These are phyloP conservation scores for Exophiala spinifera DNA, from an alignment of 2,329 filamentous ascomycete genomes.

Conservation along the genomic window DNA sequence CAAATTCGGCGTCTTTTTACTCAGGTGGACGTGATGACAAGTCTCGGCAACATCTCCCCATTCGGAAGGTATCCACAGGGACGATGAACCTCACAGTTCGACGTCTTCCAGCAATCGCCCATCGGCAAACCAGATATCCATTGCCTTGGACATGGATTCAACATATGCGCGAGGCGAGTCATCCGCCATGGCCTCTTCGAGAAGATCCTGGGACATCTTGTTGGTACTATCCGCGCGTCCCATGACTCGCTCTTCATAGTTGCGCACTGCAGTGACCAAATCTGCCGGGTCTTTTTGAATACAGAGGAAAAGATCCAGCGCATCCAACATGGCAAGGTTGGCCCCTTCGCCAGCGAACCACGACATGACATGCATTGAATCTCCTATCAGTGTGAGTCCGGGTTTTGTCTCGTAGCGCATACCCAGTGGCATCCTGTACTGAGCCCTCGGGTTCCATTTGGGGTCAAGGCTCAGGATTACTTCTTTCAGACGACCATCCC, in stretches of 20 bases:
- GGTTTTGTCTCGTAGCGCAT: not conserved
- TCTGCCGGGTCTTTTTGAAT: not conserved
- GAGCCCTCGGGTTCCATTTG: not conserved
- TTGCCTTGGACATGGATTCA: slow-evolving; percentile 5
- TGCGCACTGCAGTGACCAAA: not conserved
- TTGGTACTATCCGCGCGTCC: slow-evolving; percentile 1
- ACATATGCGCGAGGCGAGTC: slow-evolving; percentile 1
- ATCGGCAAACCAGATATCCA: slow-evolving; percentile 4
- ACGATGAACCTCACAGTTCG: too few relatives aligned
- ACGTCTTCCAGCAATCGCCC: slow-evolving; percentile 1
- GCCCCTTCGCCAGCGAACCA: slow-evolving; percentile 3
- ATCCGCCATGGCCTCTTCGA: slow-evolving; percentile 3
- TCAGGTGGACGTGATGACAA: too few relatives aligned
- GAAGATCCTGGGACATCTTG: slow-evolving; percentile 6
- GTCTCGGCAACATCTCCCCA: too few relatives aligned
- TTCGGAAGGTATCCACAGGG: too few relatives aligned
- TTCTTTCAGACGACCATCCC: slow-evolving; percentile 1
- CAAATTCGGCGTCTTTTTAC: too few relatives aligned
- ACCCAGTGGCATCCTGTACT: not conserved
- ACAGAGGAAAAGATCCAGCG: not conserved
- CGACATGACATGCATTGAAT: slow-evolving; percentile 1
- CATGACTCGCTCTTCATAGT: slow-evolving; percentile 1
- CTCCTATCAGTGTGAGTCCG: slow-evolving; percentile 1
- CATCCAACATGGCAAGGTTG: slow-evolving; percentile 3
- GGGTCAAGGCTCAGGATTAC: not conserved